Evolutionary conservation across 2,329 filamentous ascomycete genomes (phyloP), one percentile per base, ranked within the genome.

Genomic region (Magnaporthiopsis rhizophila): DNA sequence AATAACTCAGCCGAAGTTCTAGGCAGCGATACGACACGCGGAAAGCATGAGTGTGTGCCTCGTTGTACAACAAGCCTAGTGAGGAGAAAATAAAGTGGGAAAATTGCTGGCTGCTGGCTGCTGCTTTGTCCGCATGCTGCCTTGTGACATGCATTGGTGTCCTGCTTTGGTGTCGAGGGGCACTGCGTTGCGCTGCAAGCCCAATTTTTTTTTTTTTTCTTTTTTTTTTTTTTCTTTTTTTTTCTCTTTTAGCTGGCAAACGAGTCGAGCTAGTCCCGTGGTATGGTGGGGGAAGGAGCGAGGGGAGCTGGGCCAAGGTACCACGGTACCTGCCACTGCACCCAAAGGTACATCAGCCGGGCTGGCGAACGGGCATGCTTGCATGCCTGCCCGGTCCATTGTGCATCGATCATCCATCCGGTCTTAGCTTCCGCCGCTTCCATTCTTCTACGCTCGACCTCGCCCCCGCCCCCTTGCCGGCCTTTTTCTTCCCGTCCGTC

Each of bases 401-500:
- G 45, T 53, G n/a, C 45, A 53, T 53, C 45, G n/a, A 53, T 24
- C 45, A n/a, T 24, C 45, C 45, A 8, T 53, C 45, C n/a, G 45
- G 45, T 21, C 45, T 9, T 53, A 24, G 45, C 45, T 53, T 53
- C 45, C 45, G 45, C 45, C 45, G 45, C 45, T 53, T 53, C n/a
- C 38, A n/a, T 53, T 53, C 45, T 53, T 53, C 45, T 50, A 5
- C 13, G 18, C 45, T 53, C 45, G 57, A 30, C 57, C 57, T 58
- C 57, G n/a, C 45, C n/a, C 45, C 57, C 57, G n/a, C 45, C n/a
- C 45, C 57, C 57, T 58, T 58, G 26, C 57, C 58, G 21, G 21
- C 32, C 58, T 36, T 32, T 36, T 65, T 68, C 12, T 62, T 28
- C 2, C 56, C 24, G 18, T 53, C 24, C 11, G 30, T 11, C n/a